These are phyloP conservation scores for Zelonia costaricensis DNA, from an alignment of 208 protist species.

Conservation along the genomic window DNA sequence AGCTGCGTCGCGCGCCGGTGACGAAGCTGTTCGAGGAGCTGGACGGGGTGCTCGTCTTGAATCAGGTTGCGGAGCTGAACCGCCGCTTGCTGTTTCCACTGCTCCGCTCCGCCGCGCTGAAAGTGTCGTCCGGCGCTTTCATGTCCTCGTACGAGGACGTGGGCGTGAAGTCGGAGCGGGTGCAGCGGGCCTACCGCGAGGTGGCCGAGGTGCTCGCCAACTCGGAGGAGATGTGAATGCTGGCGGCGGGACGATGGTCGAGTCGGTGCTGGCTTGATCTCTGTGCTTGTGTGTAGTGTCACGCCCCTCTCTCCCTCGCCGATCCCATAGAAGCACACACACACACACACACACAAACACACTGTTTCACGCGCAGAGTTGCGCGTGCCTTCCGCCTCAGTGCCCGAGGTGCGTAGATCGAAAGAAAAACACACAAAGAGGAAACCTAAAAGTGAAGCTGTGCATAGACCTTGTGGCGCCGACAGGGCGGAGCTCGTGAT, in stretches of 20 bases:
- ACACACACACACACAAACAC: neutral
- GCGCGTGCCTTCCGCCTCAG: too few relatives aligned
- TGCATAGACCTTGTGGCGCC: too few relatives aligned
- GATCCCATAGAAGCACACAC: too few relatives aligned
- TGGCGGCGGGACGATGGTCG: too few relatives aligned
- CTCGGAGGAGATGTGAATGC: slow-evolving; percentile 53
- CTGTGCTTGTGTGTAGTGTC: neutral
- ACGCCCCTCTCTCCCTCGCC: too few relatives aligned
- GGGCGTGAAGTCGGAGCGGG: slow-evolving; percentile 51
- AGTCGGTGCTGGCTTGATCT: too few relatives aligned
- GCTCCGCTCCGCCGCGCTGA: slow-evolving; percentile 75
- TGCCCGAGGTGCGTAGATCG: too few relatives aligned
- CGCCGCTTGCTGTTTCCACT: slow-evolving; percentile 63
- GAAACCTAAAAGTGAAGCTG: too few relatives aligned
- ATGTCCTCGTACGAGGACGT: slow-evolving; percentile 74
- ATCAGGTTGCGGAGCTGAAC: slow-evolving; percentile 75
- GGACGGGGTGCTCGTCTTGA: slow-evolving; percentile 78
- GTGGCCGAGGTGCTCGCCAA: slow-evolving; percentile 58
- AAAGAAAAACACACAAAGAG: too few relatives aligned
- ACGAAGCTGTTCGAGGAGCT: slow-evolving; percentile 45
- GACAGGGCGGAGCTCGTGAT: too few relatives aligned
- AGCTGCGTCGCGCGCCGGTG: slow-evolving; percentile 41
- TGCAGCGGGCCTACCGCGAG: slow-evolving; percentile 59
- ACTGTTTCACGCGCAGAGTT: neutral
- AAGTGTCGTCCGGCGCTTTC: slow-evolving; percentile 81